Evolutionary conservation across 2,329 filamentous ascomycete genomes (phyloP), one percentile per base, ranked within the genome.

Genomic region (Triangularia setosa): DNA sequence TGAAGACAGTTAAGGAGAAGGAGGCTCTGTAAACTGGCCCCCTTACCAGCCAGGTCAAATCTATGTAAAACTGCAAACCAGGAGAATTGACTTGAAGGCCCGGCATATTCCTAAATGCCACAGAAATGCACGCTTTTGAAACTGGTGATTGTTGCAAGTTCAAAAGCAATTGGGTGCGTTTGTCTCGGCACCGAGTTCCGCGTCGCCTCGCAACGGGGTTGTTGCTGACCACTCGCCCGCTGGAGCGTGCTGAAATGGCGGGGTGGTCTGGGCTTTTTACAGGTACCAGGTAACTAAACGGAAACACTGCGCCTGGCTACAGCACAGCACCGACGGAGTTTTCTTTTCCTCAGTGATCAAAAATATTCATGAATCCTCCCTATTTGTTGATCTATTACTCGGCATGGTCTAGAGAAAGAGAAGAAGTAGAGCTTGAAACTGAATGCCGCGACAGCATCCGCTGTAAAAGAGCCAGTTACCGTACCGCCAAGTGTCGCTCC

Each of bases 151-250:
- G 40, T 21, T n/a, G 40, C 40, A 9, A 48, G 40, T 21, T 48
- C 40, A 48, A 48, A 18, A 48, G 40, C 5, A 48, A 48, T n/a
- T n/a, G 40, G 40, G 40, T 48, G 40, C 40, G 23, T 55, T 25
- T 55, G 53, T 28, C 57, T 48, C 57, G 57, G 57, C 33, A 35
- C 57, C 58, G 58, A 27, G 58, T 52, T 18, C 55, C 55, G 58
- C 53, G 58, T 60, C 58, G 58, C 58, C 58, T 60, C 58, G 58
- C 58, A 60, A 60, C 58, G 40, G 58, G 30, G 30, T 58, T 33
- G 30, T 27, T 44, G 58, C 58, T 53, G 58, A 48, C 58, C 33
- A 60, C 33, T 58, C n/a, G 25, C 54, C 27, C 23, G 25, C 52
- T 57, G 48, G 21, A 54, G 24, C 6, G 7, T 25, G 4, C 44